These are phyloP conservation scores for Forsythia suspensa DNA, from an alignment of 257 asterid genomes.

Conservation along the genomic window DNA sequence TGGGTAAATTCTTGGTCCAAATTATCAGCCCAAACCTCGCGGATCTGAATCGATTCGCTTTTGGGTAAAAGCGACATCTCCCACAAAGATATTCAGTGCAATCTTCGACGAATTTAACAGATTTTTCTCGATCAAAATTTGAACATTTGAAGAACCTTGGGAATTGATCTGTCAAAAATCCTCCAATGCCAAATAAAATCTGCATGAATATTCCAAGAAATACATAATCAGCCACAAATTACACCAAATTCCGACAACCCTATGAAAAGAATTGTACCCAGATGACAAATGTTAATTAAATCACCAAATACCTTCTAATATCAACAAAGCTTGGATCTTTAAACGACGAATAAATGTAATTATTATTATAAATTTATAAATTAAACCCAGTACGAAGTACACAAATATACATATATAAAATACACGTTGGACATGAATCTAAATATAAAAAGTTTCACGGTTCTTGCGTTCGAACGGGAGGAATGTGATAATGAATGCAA, in stretches of 20 bases:
- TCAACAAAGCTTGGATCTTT: not conserved
- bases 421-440: not conserved
- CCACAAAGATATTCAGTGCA: constrained; percentile 17
- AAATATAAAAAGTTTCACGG: constrained; percentile 2
- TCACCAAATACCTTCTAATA: not conserved
- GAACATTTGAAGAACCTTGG: constrained; percentile 7
- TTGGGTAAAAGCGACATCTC: constrained; percentile 67
- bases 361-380: not conserved
- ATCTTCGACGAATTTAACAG: not conserved
- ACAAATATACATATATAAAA: not conserved
- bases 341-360: not conserved
- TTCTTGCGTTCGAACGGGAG: constrained; percentile 27
- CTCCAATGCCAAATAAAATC: constrained; percentile 34
- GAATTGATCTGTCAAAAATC: constrained; percentile 17
- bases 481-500: constrained; percentile 25
- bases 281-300: not conserved
- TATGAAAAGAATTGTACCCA: not conserved
- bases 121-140: not conserved
- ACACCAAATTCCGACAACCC: constrained; percentile 1
- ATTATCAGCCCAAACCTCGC: constrained; percentile 77
- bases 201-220: constrained; percentile 27
- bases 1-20: constrained; percentile 62
- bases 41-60: constrained; percentile 62
- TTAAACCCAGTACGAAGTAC: constrained; percentile 11
- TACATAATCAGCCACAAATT: constrained; percentile 9